phyloP scores from a whole-genome alignment of 1,284 basidiomycete species.

The Tilletia walkeri region DNA sequence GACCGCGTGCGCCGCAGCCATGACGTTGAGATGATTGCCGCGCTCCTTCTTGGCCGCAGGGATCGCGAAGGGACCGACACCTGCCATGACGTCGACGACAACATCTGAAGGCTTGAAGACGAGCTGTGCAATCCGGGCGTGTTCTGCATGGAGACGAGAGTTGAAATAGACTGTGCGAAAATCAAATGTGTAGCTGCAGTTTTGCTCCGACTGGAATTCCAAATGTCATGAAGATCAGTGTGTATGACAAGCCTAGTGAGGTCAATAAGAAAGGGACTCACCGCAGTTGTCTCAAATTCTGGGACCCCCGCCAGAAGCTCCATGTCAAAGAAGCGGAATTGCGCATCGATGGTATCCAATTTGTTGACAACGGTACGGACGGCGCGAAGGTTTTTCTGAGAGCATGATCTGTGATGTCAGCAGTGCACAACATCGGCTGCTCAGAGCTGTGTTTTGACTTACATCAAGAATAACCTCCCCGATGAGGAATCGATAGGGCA shows the following conservation, averaged over 20 bases:
- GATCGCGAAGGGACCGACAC: slow-evolving; percentile 93
- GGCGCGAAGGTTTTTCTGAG: slow-evolving; percentile 60
- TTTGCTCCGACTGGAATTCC: slow-evolving; percentile 57
- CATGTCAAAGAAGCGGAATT: slow-evolving; percentile 95
- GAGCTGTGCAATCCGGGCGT: slow-evolving; percentile 74
- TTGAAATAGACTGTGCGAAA: slow-evolving; percentile 98
- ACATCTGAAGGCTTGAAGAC: slow-evolving; percentile 65
- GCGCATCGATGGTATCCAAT: slow-evolving; percentile 77
- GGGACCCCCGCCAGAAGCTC: slow-evolving; percentile 88
- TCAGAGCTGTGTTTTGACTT: neutral
- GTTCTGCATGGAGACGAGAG: slow-evolving; percentile 86
- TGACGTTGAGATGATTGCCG: neutral
- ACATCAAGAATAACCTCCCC: slow-evolving; percentile 71
- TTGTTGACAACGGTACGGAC: slow-evolving; percentile 95
- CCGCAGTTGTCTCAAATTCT: slow-evolving; percentile 68
- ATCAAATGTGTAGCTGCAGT: slow-evolving; percentile 87
- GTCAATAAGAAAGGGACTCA: neutral
- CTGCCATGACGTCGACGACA: slow-evolving; percentile 90
- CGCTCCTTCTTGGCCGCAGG: slow-evolving; percentile 82
- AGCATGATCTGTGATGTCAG: neutral
- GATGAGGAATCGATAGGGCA: slow-evolving; percentile 86
- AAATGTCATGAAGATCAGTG: too few species aligned
- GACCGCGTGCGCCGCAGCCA: neutral
- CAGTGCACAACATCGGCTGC: neutral
- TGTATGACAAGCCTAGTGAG: neutral